A percentile compares a stretch with the other conserved stretches of the same genome.
These are phyloP conservation scores for Lithospermum erythrorhizon DNA, from an alignment of 257 asterid genomes.

Conservation along the genomic window DNA sequence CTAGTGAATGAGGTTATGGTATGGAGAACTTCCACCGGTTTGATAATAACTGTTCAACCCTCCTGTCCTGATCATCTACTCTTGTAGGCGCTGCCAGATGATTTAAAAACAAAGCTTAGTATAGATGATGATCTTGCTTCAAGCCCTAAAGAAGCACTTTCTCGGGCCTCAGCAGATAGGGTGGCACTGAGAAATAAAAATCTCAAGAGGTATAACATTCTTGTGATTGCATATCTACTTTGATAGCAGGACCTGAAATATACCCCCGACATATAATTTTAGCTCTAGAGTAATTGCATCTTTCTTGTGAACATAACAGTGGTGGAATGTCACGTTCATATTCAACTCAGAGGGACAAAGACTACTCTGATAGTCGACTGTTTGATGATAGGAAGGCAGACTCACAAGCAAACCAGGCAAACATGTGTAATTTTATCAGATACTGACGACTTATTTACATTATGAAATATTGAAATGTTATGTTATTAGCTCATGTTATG, in stretches of 20 bases:
- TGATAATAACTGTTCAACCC: constrained; percentile 6
- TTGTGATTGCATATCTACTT: constrained; percentile 7
- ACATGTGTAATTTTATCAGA: constrained; percentile 4
- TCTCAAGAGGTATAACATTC: constrained; percentile 38
- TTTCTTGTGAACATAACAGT: constrained; percentile 20
- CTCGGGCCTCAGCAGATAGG: constrained; percentile 63
- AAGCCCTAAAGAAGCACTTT: constrained; percentile 81
- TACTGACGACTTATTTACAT: background rate
- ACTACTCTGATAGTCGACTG: constrained; percentile 28
- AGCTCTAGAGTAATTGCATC: background rate
- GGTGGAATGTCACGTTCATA: constrained; percentile 74
- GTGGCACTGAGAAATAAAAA: constrained; percentile 48
- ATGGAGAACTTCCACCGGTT: constrained; percentile 19
- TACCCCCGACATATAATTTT: too few relatives aligned
- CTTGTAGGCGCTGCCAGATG: constrained; percentile 89
- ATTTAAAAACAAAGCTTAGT: constrained; percentile 82
- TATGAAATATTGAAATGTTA: background rate
- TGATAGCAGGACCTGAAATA: background rate
- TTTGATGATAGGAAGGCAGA: constrained; percentile 47
- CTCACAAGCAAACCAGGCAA: constrained; percentile 27
- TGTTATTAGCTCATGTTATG: background rate
- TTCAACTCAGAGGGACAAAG: constrained; percentile 54
- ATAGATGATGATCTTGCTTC: constrained; percentile 74
- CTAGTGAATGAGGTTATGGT: constrained; percentile 94
- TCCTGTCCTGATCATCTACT: constrained; percentile 16